Percentiles rank a stretch among this genome's conserved stretches.
Evolutionary conservation across 805 yeast genomes (phyloP).

Genomic region (Kuraishia ogatae): DNA sequence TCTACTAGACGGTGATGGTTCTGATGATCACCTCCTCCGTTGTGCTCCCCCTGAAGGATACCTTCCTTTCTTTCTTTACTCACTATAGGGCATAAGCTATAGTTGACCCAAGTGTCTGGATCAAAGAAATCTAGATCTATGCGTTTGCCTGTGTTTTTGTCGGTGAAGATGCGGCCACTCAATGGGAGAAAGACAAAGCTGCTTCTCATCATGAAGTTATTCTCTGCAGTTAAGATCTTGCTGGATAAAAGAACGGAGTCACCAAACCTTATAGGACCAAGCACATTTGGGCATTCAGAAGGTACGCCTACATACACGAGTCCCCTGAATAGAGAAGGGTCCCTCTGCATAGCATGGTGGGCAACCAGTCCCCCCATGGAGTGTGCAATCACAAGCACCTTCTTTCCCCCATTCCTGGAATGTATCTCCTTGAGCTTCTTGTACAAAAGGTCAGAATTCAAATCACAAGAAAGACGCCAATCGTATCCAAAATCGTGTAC

Average conservation of each 20-base stretch:
- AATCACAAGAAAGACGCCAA: constrained; percentile 73
- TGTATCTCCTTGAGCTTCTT: constrained; percentile 38
- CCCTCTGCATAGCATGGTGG: constrained; percentile 64
- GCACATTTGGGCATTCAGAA: constrained; percentile 70
- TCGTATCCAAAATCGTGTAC: constrained; percentile 84
- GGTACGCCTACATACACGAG: constrained; percentile 80
- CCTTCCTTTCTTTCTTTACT: constrained; percentile 24
- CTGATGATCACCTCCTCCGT: background rate
- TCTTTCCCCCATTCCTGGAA: constrained; percentile 37
- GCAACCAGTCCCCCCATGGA: constrained; percentile 93
- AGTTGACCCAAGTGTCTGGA: constrained; percentile 71
- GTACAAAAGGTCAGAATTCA: constrained; percentile 42
- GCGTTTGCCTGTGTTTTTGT: constrained; percentile 46
- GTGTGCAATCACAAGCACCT: constrained; percentile 71
- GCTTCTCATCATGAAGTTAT: constrained; percentile 83
- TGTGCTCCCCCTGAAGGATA: background rate
- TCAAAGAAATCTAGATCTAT: constrained; percentile 71
- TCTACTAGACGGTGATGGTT: background rate
- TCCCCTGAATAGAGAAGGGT: constrained; percentile 65
- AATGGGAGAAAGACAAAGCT: constrained; percentile 72
- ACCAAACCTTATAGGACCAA: constrained; percentile 80
- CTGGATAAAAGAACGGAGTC: constrained; percentile 73
- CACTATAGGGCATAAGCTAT: constrained; percentile 70
- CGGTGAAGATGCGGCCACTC: constrained; percentile 65
- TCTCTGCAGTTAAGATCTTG: constrained; percentile 68